A percentile compares a stretch with the other conserved stretches of the same genome.
phyloP scores from a whole-genome alignment of 2,329 filamentous ascomycete species.

The Epichloe glyceriae region DNA sequence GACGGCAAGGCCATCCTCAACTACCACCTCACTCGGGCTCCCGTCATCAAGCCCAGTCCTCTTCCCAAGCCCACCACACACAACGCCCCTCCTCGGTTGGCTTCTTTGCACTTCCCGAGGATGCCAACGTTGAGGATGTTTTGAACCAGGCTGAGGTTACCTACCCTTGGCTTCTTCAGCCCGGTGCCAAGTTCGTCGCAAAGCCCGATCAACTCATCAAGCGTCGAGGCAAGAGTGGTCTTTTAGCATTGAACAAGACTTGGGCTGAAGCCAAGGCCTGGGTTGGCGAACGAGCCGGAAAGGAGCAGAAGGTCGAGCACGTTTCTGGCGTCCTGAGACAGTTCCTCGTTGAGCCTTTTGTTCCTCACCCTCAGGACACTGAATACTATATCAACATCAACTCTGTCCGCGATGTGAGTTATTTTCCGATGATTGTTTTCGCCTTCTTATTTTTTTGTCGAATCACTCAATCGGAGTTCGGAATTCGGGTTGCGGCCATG shows the following conservation, averaged over 20 bases:
- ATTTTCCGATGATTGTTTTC: slow-evolving; percentile 12
- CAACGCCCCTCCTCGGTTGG: slow-evolving; percentile 84
- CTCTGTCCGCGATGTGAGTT: slow-evolving; percentile 95
- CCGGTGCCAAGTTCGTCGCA: slow-evolving; percentile 85
- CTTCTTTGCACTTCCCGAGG: slow-evolving; percentile 86
- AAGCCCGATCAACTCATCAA: slow-evolving; percentile 99
- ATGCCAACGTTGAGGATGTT: slow-evolving; percentile 67
- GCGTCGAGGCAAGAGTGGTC: slow-evolving; percentile 96
- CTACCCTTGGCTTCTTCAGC: slow-evolving; percentile 85
- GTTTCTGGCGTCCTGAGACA: slow-evolving; percentile 79
- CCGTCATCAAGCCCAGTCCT: slow-evolving; percentile 95
- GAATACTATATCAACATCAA: slow-evolving; percentile 99
- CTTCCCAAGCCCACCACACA: slow-evolving; percentile 73
- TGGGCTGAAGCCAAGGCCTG: slow-evolving; percentile 91
- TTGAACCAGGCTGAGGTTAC: slow-evolving; percentile 92
- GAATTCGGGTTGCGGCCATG: background rate
- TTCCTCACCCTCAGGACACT: slow-evolving; percentile 86
- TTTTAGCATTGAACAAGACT: slow-evolving; percentile 91
- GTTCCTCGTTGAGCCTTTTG: slow-evolving; percentile 97
- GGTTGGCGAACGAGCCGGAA: slow-evolving; percentile 85
- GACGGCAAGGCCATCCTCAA: slow-evolving; percentile 99
- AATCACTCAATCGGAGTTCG: background rate
- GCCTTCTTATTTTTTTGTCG: background rate
- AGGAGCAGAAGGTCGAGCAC: slow-evolving; percentile 86
- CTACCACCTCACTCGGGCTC: slow-evolving; percentile 97